Base-by-base conservation (phyloP, 2,329 filamentous ascomycete genomes). In the Aspergillus quadricinctus region DNA sequence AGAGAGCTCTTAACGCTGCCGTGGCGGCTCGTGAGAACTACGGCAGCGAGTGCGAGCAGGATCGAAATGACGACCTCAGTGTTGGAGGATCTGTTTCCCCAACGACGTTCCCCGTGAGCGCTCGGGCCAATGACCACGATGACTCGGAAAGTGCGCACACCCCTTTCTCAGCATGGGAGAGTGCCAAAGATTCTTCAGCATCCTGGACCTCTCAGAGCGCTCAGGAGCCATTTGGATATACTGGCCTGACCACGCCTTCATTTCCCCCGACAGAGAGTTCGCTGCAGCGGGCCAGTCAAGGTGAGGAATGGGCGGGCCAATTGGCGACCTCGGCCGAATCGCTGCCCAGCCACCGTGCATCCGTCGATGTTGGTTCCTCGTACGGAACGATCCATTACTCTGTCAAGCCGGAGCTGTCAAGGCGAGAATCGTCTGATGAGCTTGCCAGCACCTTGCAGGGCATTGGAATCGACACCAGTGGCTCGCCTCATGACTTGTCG, bases 1-100 rank as follows among this genome's bases (percentile, higher is more conserved):
- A 77, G 60, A 66, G 75, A 56, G 74, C 75, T n/a, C 66, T 78
- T 50, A 72, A 71, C 55, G 72, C 74, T 41, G 74, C 75, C 10
- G 72, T 73, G 54, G 73, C 74, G 49, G 74, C 73, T 50, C 72
- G 72, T 23, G 68, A 67, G 35, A 65, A 69, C 27, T 73, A 70
- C 55, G 60, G 62, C 43, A 52, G 55, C n/a, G 56, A 63, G 23
- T 53, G 55, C 28, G 62, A 63, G 48, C 60, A 59, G 28, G 58
- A 63, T 43, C 64, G 62, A 10, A 56, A 57, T 21, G 58, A 56
- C 49, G 61, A 63, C 53, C 58, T 60, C 19, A 66, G 66, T n/a
- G 57, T 67, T 46, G 65, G 69, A 49, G 66, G 67, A 40, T 61
- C 70, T 8, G 56, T 70, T 27, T 71, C 67, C 19, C 66, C 69